phyloP scores from a whole-genome alignment of 306 rosid genomes.

The Acacia melanoxylon region DNA sequence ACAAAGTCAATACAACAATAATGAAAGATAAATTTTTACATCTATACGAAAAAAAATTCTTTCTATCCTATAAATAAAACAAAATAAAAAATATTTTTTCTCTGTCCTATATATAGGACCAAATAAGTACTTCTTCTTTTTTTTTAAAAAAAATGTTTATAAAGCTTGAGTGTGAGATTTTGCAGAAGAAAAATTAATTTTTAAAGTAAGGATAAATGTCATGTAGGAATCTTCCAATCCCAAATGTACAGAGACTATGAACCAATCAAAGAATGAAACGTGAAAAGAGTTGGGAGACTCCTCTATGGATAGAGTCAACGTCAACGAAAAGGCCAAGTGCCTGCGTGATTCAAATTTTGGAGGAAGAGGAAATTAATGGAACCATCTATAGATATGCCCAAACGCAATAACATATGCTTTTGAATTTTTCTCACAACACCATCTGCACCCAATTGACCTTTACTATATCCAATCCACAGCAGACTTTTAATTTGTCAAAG shows the following conservation, averaged over 20 bases:
- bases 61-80: too few relatives aligned
- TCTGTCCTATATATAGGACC: too few relatives aligned
- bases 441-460: slow-evolving; percentile 21
- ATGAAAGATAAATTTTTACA: too few relatives aligned
- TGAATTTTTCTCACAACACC: not conserved
- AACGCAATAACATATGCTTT: not conserved
- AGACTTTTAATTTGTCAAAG: slow-evolving; percentile 46
- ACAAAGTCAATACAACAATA: too few relatives aligned
- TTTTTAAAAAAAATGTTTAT: too few relatives aligned
- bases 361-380: not conserved
- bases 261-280: not conserved
- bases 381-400: not conserved
- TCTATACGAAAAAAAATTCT: too few relatives aligned
- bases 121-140: too few relatives aligned
- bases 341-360: not conserved
- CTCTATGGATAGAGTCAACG: slow-evolving; percentile 2
- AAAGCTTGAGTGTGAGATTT: not conserved
- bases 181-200: not conserved
- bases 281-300: not conserved
- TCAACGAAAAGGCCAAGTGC: not conserved
- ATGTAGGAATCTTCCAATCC: not conserved
- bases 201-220: not conserved
- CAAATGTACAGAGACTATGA: not conserved
- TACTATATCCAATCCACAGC: not conserved
- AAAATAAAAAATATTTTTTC: too few relatives aligned